Percentiles rank a stretch among this genome's conserved stretches.
Evolutionary conservation across 2,329 filamentous ascomycete species (phyloP).

Genomic region (Diaporthe citri): DNA sequence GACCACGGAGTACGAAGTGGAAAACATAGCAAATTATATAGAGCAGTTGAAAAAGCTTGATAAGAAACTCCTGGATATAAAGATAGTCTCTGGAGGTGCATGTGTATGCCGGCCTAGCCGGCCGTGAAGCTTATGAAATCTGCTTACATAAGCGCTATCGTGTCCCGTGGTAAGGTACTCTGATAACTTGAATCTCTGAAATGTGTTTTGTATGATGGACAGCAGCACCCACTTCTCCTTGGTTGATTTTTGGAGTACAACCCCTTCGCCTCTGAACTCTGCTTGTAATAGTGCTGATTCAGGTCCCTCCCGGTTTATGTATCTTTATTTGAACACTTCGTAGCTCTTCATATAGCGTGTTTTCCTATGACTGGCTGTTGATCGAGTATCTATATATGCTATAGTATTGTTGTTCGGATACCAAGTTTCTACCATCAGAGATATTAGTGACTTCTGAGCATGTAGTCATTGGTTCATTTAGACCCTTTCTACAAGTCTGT

Average conservation of each 20-base stretch:
- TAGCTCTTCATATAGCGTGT: not conserved
- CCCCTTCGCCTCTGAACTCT: not conserved
- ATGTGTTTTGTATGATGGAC: not conserved
- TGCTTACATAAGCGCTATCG: not conserved
- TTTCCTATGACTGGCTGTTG: not conserved
- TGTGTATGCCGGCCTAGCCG: not conserved
- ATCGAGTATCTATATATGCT: not conserved
- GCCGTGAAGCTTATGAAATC: not conserved
- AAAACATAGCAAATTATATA: too few species aligned
- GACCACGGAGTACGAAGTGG: constrained; percentile 5
- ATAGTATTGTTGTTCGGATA: too few species aligned
- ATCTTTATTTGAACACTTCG: not conserved
- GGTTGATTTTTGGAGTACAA: not conserved
- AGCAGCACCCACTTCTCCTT: not conserved
- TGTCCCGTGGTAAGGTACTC: too few species aligned
- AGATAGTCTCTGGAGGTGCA: not conserved
- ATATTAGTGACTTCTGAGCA: not conserved
- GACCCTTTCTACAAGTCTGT: not conserved
- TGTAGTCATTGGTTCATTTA: not conserved
- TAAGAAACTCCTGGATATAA: not conserved
- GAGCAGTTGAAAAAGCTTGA: too few species aligned
- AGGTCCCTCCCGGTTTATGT: not conserved
- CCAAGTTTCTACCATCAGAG: not conserved
- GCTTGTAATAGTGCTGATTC: not conserved
- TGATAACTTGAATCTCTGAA: not conserved